phyloP scores from a whole-genome alignment of 2,329 filamentous ascomycete species.

The Cladosporium cucumerinum region DNA sequence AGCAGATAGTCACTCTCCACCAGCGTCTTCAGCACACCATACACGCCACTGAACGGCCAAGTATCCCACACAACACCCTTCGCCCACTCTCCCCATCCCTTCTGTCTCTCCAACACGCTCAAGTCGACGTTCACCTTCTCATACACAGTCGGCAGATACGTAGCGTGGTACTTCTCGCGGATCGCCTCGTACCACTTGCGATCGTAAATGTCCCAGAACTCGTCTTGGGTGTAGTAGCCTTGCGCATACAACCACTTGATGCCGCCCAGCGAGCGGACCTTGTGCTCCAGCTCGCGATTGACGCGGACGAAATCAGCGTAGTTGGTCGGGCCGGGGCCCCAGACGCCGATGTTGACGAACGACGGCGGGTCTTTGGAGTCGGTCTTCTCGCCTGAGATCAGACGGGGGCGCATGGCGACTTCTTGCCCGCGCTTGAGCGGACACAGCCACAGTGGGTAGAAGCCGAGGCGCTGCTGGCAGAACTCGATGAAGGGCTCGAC shows the following conservation, averaged over 20 bases:
- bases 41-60: constrained; percentile 39
- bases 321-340: constrained; percentile 60
- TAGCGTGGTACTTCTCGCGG: constrained; percentile 57
- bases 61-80: constrained; percentile 18
- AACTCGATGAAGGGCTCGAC: constrained; percentile 54
- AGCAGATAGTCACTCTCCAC: constrained; percentile 37
- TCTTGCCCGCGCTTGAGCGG: constrained; percentile 38
- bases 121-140: constrained; percentile 61
- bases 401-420: constrained; percentile 26
- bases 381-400: constrained; percentile 11
- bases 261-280: constrained; percentile 57
- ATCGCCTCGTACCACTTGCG: constrained; percentile 57
- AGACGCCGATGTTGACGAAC: constrained; percentile 59
- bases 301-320: constrained; percentile 48
- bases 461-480: constrained; percentile 45
- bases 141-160: constrained; percentile 60
- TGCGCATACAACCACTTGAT: constrained; percentile 71
- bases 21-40: constrained; percentile 40
- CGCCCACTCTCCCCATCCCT: constrained; percentile 11
- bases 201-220: constrained; percentile 67
- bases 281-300: constrained; percentile 61
- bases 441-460: constrained; percentile 60
- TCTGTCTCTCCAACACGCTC: constrained; percentile 1
- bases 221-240: constrained; percentile 63
- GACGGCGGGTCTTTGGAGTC: constrained; percentile 23